Evolutionary conservation across 2,329 filamentous ascomycete genomes (phyloP).

Genomic region (Colletotrichum endophyticum): DNA sequence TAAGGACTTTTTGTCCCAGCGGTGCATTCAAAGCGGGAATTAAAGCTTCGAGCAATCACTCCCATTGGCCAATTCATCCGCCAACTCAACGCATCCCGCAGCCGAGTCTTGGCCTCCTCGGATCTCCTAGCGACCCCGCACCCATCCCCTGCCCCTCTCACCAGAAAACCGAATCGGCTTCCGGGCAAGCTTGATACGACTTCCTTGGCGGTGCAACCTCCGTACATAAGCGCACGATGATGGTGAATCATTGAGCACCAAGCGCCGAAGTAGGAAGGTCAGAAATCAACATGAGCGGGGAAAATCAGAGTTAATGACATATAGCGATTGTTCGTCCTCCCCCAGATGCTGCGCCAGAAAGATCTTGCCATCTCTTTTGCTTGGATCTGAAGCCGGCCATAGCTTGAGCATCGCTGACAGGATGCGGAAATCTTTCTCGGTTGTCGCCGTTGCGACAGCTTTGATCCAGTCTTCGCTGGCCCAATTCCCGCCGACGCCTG

Average conservation of each 20-base stretch:
- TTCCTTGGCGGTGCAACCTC: background rate
- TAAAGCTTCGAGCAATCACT: background rate
- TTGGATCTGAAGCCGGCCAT: background rate
- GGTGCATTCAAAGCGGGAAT: slow-evolving; percentile 1
- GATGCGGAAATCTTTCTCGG: background rate
- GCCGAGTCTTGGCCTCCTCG: background rate
- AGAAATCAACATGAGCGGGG: background rate
- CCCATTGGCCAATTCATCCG: background rate
- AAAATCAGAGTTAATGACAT: background rate
- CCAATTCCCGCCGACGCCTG: slow-evolving; percentile 26
- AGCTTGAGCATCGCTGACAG: background rate
- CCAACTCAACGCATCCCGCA: background rate
- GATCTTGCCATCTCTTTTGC: background rate
- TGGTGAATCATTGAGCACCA: background rate
- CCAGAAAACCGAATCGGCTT: background rate
- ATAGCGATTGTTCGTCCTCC: background rate
- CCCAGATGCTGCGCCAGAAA: background rate
- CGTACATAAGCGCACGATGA: background rate
- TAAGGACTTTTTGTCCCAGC: background rate
- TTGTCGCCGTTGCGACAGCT: slow-evolving; percentile 27
- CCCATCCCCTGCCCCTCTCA: background rate
- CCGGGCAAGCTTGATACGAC: background rate
- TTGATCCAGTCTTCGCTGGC: slow-evolving; percentile 23
- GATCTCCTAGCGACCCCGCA: slow-evolving; percentile 2
- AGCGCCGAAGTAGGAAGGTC: slow-evolving; percentile 13